phyloP scores from a whole-genome alignment of 176 grass and related monocot species.

The Aegilops bicornis region DNA sequence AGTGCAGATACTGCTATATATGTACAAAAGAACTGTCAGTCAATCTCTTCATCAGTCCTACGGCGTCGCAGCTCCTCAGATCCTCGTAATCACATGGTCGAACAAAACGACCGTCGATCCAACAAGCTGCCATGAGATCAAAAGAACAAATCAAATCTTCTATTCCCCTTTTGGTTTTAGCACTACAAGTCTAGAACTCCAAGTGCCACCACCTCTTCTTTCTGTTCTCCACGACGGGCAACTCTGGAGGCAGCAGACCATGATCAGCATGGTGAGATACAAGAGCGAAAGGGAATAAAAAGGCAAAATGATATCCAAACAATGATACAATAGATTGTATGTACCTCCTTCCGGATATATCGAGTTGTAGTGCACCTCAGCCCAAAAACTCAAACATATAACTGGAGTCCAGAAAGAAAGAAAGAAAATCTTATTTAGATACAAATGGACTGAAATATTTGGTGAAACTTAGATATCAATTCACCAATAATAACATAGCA shows the following conservation, averaged over 20 bases:
- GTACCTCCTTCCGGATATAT: slow-evolving; percentile 92
- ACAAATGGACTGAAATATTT: not conserved
- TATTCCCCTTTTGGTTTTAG: not conserved
- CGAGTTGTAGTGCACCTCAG: slow-evolving; percentile 92
- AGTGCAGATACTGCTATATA: slow-evolving; percentile 6
- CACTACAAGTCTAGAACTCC: not conserved
- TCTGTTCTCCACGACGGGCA: slow-evolving; percentile 50
- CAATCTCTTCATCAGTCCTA: not conserved
- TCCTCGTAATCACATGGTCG: slow-evolving; percentile 3
- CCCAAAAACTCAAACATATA: slow-evolving; percentile 92
- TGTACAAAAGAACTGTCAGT: not conserved
- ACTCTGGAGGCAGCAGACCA: slow-evolving; percentile 49
- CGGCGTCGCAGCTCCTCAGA: not conserved
- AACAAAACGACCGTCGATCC: not conserved
- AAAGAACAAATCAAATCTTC: slow-evolving; percentile 38
- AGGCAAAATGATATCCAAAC: not conserved
- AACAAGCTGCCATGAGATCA: not conserved
- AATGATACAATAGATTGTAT: not conserved
- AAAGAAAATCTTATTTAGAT: not conserved
- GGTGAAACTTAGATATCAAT: not conserved
- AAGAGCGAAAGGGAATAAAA: not conserved
- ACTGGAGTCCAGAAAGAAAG: slow-evolving; percentile 31
- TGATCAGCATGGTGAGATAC: not conserved
- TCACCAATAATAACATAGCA: not conserved
- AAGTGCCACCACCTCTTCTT: slow-evolving; percentile 85